Conservation (phyloP, 2,329 filamentous ascomycete genomes). For the Fusarium sp. region DNA sequence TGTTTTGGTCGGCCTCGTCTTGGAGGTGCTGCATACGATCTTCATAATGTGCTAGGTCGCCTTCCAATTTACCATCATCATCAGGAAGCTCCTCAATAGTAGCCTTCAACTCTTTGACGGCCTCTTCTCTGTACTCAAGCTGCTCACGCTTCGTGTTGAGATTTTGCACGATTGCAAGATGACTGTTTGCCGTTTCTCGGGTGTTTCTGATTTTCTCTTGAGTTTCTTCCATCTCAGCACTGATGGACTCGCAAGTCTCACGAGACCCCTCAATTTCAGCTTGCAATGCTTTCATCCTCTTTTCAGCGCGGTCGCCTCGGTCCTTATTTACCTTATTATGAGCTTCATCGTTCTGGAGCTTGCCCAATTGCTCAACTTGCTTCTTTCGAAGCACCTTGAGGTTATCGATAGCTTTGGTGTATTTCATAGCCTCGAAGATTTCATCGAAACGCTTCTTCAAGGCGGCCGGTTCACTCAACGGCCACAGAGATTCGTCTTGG, state of each 20-base stretch:
- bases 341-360: slow-evolving; percentile 79
- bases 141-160: slow-evolving; percentile 82
- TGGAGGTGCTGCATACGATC: slow-evolving; percentile 75
- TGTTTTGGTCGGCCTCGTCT: slow-evolving; percentile 72
- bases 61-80: slow-evolving; percentile 79
- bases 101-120: slow-evolving; percentile 75
- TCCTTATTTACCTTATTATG: slow-evolving; percentile 88
- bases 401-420: slow-evolving; percentile 97
- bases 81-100: slow-evolving; percentile 83
- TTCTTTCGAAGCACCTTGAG: slow-evolving; percentile 88
- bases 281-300: slow-evolving; percentile 72
- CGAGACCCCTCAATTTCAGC: slow-evolving; percentile 73
- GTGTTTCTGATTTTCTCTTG: slow-evolving; percentile 71
- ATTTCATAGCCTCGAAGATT: slow-evolving; percentile 97
- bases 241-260: slow-evolving; percentile 69
- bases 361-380: slow-evolving; percentile 79
- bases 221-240: slow-evolving; percentile 71
- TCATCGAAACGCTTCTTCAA: slow-evolving; percentile 97
- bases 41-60: slow-evolving; percentile 81
- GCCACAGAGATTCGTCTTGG: slow-evolving; percentile 97
- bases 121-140: slow-evolving; percentile 75
- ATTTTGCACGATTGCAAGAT: slow-evolving; percentile 78
- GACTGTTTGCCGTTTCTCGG: slow-evolving; percentile 78
- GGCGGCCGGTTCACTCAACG: slow-evolving; percentile 85
- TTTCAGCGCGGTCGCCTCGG: slow-evolving; percentile 78